A percentile compares a stretch with the other conserved stretches of the same genome.
phyloP scores from a whole-genome alignment of 1,284 basidiomycete genomes.

The Cryptococcus deneoformans region DNA sequence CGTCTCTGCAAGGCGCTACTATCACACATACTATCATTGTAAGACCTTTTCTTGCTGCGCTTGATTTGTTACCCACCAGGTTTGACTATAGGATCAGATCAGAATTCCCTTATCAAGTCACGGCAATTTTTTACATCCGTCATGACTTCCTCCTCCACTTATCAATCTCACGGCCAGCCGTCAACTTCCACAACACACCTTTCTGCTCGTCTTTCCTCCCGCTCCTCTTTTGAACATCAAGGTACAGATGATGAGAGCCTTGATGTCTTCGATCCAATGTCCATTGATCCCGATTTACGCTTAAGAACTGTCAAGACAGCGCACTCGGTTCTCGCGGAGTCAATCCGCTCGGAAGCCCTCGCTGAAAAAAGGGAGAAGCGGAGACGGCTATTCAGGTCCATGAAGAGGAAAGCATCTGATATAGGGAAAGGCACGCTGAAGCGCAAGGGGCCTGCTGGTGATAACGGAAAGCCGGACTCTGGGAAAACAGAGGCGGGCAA shows the following conservation, averaged over 20 bases:
- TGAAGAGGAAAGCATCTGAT: conserved; percentile 50
- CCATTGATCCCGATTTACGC: conserved; percentile 77
- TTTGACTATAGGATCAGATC: too few species aligned
- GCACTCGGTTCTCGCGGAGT: conserved; percentile 81
- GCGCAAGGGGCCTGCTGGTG: conserved; percentile 5
- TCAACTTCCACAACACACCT: not conserved
- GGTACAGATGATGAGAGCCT: conserved; percentile 23
- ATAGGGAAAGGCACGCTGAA: conserved; percentile 5
- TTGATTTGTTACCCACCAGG: too few species aligned
- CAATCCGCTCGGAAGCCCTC: conserved; percentile 70
- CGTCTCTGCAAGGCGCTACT: too few species aligned
- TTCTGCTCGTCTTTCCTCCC: not conserved
- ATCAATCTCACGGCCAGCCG: not conserved
- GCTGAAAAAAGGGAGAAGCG: conserved; percentile 57
- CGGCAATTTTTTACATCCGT: too few species aligned
- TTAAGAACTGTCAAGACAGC: conserved; percentile 85
- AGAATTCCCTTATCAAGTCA: too few species aligned
- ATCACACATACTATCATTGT: too few species aligned
- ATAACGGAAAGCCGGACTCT: not conserved
- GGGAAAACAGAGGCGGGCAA: conserved; percentile 2
- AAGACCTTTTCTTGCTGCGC: too few species aligned
- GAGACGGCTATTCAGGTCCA: conserved; percentile 55
- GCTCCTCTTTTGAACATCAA: conserved; percentile 8
- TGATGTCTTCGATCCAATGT: conserved; percentile 40
- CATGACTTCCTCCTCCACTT: not conserved